Evolutionary conservation across 2,329 filamentous ascomycete genomes (phyloP).

Genomic region (Botryosphaeria dothidea): DNA sequence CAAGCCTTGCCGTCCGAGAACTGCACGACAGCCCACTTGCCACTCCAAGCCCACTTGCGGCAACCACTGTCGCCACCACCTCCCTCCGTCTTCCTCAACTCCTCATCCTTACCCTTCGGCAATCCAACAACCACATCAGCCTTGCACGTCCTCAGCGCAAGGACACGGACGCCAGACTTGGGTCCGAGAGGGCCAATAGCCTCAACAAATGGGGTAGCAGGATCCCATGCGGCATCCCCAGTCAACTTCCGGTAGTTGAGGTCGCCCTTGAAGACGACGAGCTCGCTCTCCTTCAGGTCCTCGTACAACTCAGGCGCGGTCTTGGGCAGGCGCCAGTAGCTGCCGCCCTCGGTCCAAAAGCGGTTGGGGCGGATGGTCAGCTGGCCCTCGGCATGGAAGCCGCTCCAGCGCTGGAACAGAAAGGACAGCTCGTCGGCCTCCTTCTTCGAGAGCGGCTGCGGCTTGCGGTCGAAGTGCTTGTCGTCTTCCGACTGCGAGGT

Average conservation of each 20-base stretch:
- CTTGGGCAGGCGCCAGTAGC: conserved; percentile 82
- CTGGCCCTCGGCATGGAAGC: conserved; percentile 79
- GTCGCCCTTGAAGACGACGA: conserved; percentile 97
- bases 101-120: conserved; percentile 79
- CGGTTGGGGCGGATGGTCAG: conserved; percentile 78
- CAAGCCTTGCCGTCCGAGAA: conserved; percentile 68
- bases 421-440: conserved; percentile 70
- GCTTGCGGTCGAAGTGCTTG: conserved; percentile 53
- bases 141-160: conserved; percentile 92
- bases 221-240: conserved; percentile 79
- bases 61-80: conserved; percentile 70
- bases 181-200: conserved; percentile 85
- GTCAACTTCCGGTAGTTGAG: conserved; percentile 94
- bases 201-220: conserved; percentile 80
- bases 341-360: conserved; percentile 89
- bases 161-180: conserved; percentile 76
- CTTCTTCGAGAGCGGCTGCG: conserved; percentile 63
- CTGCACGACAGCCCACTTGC: conserved; percentile 95
- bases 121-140: conserved; percentile 93
- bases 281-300: conserved; percentile 78
- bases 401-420: conserved; percentile 79
- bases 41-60: conserved; percentile 91
- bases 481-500: conserved; percentile 70
- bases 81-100: conserved; percentile 65
- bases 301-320: conserved; percentile 67